Base-by-base conservation (phyloP, 805 yeast species). In the Tetrapisispora pingtungensis region DNA sequence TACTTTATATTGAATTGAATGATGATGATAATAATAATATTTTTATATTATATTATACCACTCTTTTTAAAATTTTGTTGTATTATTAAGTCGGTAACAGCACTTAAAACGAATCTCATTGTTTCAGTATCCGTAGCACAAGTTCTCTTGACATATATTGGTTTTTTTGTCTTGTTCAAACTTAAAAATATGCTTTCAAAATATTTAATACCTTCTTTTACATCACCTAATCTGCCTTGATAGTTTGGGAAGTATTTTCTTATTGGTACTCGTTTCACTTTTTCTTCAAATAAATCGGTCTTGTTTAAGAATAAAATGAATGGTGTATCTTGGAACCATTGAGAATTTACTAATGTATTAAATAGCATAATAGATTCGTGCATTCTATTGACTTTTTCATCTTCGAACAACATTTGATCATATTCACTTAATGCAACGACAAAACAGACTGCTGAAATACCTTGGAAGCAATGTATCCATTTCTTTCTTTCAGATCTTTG, bases 391-490 rank as follows among this genome's bases (percentile, higher is more conserved):
- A 85, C 94, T 14, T 82, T 65, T 52, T 80, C 84, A 62, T 90
- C 97, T 63, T 90, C 98, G 66, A 84, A 87, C 40, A 93, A 66
- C 69, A 75, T 79, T 65, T 90, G 96, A 65, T 90, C 97, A 62
- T 86, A 93, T 67, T 93, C 98, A 40, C 87, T 78, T 22, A 87
- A 80, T 0, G 97, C 96, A 17, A 84, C 74, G 7, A 90, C 96
- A 62, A 87, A 93, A 33, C 90, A 62, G 0, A 94, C 82, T 3
- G 94, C 84, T 0, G 95, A 83, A 41, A 90, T 84, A 49, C 84
- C 86, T 57, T 89, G 93, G 64, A 89, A 89, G 58, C 95, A 86
- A 58, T 88, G 96, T 49, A 89, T 84, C 97, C 97, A 89, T 61
- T 89, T 89, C 54, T 82, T 78, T 48, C 97, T 73, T 61, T 89